Percentiles rank a stretch among this genome's conserved stretches.
Conservation (phyloP, 306 rosid species). For the Begonia loranthoides region DNA sequence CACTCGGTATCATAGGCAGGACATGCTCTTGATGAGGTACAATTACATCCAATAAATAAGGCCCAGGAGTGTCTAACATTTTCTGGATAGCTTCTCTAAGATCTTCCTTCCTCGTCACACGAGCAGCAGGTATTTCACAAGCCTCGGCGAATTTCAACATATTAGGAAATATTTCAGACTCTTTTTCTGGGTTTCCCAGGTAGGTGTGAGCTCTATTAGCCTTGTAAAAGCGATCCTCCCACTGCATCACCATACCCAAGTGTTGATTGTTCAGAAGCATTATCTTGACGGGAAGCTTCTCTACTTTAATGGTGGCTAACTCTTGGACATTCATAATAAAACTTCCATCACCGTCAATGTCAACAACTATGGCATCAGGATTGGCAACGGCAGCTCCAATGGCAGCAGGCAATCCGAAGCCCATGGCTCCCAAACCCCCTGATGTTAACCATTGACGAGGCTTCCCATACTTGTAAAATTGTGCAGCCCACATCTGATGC, state of each 20-base stretch:
- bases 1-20: slow-evolving; percentile 90
- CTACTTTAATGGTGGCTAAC: slow-evolving; percentile 55
- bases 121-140: slow-evolving; percentile 63
- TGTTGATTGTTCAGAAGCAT: slow-evolving; percentile 78
- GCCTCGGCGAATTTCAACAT: slow-evolving; percentile 79
- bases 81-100: slow-evolving; percentile 57
- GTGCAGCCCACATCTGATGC: slow-evolving; percentile 36
- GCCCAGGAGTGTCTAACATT: slow-evolving; percentile 86
- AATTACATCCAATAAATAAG: slow-evolving; percentile 71
- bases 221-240: slow-evolving; percentile 92
- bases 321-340: slow-evolving; percentile 86
- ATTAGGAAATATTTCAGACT: slow-evolving; percentile 57
- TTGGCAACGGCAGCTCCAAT: slow-evolving; percentile 82
- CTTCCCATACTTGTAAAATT: slow-evolving; percentile 56
- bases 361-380: slow-evolving; percentile 51
- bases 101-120: slow-evolving; percentile 50
- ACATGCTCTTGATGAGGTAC: slow-evolving; percentile 96
- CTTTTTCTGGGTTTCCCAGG: slow-evolving; percentile 58
- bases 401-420: slow-evolving; percentile 88
- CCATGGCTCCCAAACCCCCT: slow-evolving; percentile 88
- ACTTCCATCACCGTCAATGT: slow-evolving; percentile 90
- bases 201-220: slow-evolving; percentile 72
- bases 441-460: slow-evolving; percentile 89
- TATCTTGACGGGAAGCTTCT: slow-evolving; percentile 73
- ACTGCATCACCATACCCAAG: slow-evolving; percentile 90